phyloP scores from a whole-genome alignment of 257 asterid species.

The Leonotis leonurus region DNA sequence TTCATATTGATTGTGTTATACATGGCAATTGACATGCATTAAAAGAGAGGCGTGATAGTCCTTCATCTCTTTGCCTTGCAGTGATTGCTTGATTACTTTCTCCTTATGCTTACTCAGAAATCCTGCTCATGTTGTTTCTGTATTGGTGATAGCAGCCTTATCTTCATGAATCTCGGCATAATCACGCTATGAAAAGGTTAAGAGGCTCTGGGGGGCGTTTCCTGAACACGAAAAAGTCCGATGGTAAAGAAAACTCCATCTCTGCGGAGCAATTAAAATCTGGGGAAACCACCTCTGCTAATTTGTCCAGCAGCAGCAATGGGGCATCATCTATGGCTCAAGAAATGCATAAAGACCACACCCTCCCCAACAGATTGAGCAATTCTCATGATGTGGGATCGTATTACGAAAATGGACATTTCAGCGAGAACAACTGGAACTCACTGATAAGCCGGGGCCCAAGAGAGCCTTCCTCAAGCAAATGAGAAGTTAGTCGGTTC shows the following conservation, averaged over 20 bases:
- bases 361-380: constrained; percentile 27
- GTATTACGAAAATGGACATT: constrained; percentile 24
- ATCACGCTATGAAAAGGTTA: constrained; percentile 71
- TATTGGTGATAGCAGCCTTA: constrained; percentile 49
- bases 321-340: constrained; percentile 22
- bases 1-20: constrained; percentile 5
- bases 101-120: background rate
- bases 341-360: constrained; percentile 20
- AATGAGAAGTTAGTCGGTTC: constrained; percentile 29
- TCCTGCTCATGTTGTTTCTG: background rate
- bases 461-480: constrained; percentile 32
- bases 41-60: background rate
- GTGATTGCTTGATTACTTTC: background rate
- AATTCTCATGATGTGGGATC: constrained; percentile 15
- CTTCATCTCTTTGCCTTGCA: background rate
- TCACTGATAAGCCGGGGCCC: constrained; percentile 35
- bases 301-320: constrained; percentile 18
- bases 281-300: constrained; percentile 32
- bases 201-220: constrained; percentile 85
- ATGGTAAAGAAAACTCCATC: constrained; percentile 17
- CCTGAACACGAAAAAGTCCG: constrained; percentile 53
- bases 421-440: constrained; percentile 34
- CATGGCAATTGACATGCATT: too few species aligned
- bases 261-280: constrained; percentile 26
- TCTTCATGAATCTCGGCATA: constrained; percentile 78